phyloP scores from a whole-genome alignment of 2,329 filamentous ascomycete species.

The Trichoderma sp. region DNA sequence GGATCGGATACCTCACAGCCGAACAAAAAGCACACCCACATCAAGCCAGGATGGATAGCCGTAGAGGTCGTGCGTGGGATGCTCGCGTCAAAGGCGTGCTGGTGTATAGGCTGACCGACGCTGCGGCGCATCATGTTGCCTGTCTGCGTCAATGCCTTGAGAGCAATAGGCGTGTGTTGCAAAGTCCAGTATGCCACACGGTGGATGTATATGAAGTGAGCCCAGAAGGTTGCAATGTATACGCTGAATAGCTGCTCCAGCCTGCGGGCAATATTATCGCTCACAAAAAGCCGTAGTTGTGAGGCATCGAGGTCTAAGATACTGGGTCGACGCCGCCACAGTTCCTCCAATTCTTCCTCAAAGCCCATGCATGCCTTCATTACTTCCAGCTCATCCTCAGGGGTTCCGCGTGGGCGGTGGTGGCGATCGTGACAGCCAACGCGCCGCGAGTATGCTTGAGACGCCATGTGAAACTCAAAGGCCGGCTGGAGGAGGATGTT shows the following conservation, averaged over 20 bases:
- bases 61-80: not conserved
- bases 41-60: slow-evolving; percentile 4
- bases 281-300: not conserved
- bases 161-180: not conserved
- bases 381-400: not conserved
- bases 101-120: not conserved
- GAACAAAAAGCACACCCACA: slow-evolving; percentile 5
- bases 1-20: not conserved
- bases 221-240: not conserved
- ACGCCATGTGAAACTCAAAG: slow-evolving; percentile 1
- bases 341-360: not conserved
- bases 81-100: not conserved
- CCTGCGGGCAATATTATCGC: not conserved
- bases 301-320: not conserved
- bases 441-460: not conserved
- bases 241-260: not conserved
- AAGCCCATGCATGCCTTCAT: slow-evolving; percentile 6
- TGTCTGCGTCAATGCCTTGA: not conserved
- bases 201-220: slow-evolving; percentile 2
- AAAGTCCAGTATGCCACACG: not conserved
- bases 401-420: not conserved
- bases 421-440: slow-evolving; percentile 8
- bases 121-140: slow-evolving; percentile 3
- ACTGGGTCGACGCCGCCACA: not conserved
- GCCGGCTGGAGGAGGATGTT: not conserved